A percentile compares a stretch with the other conserved stretches of the same genome.
Conservation (phyloP, 2,329 filamentous ascomycete genomes). For the Epichloe festucae region DNA sequence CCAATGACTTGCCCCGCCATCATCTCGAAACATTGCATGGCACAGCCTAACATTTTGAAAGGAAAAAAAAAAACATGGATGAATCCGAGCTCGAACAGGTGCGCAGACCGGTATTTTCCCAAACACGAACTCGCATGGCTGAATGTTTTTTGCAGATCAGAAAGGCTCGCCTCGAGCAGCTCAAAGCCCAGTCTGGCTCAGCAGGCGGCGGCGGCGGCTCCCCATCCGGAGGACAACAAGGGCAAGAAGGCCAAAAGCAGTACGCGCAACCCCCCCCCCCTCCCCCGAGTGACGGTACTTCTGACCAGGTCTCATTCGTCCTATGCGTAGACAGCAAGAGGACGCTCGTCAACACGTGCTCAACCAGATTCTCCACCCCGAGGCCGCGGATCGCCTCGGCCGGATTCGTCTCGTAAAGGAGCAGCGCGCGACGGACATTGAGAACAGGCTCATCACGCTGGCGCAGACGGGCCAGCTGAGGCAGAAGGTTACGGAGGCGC, state of each 20-base stretch:
- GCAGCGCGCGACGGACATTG: conserved; percentile 75
- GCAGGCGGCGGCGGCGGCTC: conserved; percentile 27
- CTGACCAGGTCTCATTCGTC: background rate
- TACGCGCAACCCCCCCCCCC: conserved; percentile 9
- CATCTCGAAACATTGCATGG: conserved; percentile 2
- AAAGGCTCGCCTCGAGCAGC: conserved; percentile 83
- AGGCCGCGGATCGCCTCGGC: conserved; percentile 82
- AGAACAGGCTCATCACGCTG: conserved; percentile 86
- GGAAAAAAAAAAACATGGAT: conserved; percentile 20
- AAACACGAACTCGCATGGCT: background rate
- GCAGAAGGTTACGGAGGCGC: conserved; percentile 77
- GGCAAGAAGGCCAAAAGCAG: conserved; percentile 48
- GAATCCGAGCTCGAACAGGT: conserved; percentile 32
- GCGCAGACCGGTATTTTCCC: background rate
- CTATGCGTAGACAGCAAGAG: conserved; percentile 31
- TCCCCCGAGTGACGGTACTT: no score
- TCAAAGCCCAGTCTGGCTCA: conserved; percentile 58
- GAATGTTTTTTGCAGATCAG: conserved; percentile 50
- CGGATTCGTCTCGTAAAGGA: conserved; percentile 95
- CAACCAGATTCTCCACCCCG: conserved; percentile 85
- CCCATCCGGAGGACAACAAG: conserved; percentile 26
- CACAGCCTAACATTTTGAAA: background rate
- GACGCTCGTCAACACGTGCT: conserved; percentile 70
- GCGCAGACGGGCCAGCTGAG: conserved; percentile 78
- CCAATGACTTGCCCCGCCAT: conserved; percentile 1